phyloP scores from a whole-genome alignment of 148 eudicot genomes.

The Hydrangea macrophylla region DNA sequence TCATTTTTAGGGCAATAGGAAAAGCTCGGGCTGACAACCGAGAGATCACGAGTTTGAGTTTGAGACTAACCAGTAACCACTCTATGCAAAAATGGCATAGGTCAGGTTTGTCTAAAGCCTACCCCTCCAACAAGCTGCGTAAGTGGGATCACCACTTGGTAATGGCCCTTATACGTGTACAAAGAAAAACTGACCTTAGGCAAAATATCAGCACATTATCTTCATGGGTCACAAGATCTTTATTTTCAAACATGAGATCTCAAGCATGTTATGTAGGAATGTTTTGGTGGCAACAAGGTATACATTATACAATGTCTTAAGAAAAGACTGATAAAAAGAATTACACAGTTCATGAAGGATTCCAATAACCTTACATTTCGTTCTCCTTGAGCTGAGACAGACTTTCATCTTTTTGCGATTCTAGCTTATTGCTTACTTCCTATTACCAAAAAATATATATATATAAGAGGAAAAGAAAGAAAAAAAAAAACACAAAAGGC shows the following conservation, averaged over 20 bases:
- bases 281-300: neutral
- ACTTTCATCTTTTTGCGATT: constrained; percentile 84
- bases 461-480: neutral
- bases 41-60: no score
- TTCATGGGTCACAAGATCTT: neutral
- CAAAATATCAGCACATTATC: neutral
- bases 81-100: no score
- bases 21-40: no score
- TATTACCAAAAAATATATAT: constrained; percentile 23
- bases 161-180: neutral
- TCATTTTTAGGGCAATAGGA: no score
- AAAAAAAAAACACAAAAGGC: no score
- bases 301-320: neutral
- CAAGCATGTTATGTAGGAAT: neutral
- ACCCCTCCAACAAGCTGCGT: no score
- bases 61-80: no score
- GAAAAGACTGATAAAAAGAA: neutral
- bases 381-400: constrained; percentile 90
- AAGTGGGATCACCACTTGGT: no score
- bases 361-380: constrained; percentile 65
- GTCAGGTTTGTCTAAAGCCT: no score
- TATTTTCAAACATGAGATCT: neutral
- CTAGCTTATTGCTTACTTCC: constrained; percentile 93
- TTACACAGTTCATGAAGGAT: constrained; percentile 5
- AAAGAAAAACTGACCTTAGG: no score